Conservation (phyloP, 2,329 filamentous ascomycete species). For the Graphilbum ipis-grandicollis region DNA sequence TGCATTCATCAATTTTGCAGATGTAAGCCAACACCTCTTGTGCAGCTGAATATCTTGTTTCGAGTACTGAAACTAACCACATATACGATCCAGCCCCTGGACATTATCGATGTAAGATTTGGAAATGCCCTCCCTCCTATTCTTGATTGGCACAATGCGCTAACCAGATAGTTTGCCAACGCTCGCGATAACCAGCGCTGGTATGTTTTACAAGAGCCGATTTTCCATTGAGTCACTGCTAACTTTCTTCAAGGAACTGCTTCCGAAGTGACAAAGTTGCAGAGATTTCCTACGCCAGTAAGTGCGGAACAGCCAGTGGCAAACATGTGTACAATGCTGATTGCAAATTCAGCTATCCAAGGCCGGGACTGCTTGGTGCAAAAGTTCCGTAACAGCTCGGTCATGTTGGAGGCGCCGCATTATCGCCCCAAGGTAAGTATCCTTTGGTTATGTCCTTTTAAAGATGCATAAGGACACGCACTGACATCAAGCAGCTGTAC, state of each 20-base stretch:
- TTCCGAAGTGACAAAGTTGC: constrained; percentile 73
- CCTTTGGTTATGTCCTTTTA: too few relatives aligned
- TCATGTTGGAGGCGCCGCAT: constrained; percentile 72
- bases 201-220: constrained; percentile 19
- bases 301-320: constrained; percentile 16
- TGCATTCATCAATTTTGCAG: constrained; percentile 88
- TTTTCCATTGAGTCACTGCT: not conserved
- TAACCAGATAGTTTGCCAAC: constrained; percentile 57
- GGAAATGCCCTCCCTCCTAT: too few relatives aligned
- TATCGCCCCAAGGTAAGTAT: constrained; percentile 62
- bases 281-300: constrained; percentile 90
- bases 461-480: too few relatives aligned
- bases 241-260: constrained; percentile 40
- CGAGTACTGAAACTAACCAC: too few relatives aligned
- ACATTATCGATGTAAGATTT: constrained; percentile 57
- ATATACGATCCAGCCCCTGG: constrained; percentile 34
- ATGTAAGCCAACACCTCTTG: constrained; percentile 32
- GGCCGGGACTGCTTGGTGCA: constrained; percentile 79
- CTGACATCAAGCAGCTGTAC: constrained; percentile 25
- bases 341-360: constrained; percentile 51
- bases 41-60: too few relatives aligned
- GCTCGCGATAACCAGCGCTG: constrained; percentile 55
- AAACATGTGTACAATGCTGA: constrained; percentile 10
- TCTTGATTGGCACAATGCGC: too few relatives aligned
- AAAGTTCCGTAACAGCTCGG: constrained; percentile 92